Evolutionary conservation across 768 basidiomycete genomes (phyloP).

Genomic region (Leccinum arenicola): DNA sequence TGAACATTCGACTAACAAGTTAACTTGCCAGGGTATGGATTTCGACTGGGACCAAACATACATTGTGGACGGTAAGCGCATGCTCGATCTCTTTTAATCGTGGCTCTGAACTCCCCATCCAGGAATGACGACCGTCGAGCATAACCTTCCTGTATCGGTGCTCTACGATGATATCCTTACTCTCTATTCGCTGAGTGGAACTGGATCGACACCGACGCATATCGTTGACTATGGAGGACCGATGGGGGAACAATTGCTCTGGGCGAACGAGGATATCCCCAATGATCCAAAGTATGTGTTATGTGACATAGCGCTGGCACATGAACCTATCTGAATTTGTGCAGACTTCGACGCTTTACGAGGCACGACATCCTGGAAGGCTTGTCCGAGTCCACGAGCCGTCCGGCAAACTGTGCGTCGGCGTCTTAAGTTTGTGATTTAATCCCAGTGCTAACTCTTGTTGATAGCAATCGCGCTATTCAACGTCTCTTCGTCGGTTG

Average conservation of each 20-base stretch:
- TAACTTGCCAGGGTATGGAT: conserved; percentile 54
- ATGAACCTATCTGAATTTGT: background rate
- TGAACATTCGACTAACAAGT: background rate
- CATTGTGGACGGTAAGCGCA: conserved; percentile 64
- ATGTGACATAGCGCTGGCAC: background rate
- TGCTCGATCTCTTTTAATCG: background rate
- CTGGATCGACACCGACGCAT: conserved; percentile 72
- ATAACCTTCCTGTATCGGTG: conserved; percentile 60
- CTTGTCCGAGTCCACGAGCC: conserved; percentile 56
- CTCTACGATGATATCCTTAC: conserved; percentile 67
- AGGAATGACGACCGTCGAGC: conserved; percentile 80
- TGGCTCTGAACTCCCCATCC: background rate
- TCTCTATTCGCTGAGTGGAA: conserved; percentile 64
- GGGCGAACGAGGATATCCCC: conserved; percentile 63
- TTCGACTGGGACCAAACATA: conserved; percentile 78
- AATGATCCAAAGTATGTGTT: conserved; percentile 60
- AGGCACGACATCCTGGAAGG: conserved; percentile 63
- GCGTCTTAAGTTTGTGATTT: background rate
- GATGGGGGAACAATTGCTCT: conserved; percentile 64
- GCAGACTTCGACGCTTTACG: conserved; percentile 59
- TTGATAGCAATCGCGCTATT: conserved; percentile 57
- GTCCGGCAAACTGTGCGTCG: conserved; percentile 56
- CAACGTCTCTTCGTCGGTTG: conserved; percentile 66
- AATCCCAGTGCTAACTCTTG: background rate
- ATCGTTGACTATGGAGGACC: conserved; percentile 76